A percentile compares a stretch with the other conserved stretches of the same genome.
These are phyloP conservation scores for Verbena officinalis DNA, from an alignment of 257 asterid species.

Conservation along the genomic window DNA sequence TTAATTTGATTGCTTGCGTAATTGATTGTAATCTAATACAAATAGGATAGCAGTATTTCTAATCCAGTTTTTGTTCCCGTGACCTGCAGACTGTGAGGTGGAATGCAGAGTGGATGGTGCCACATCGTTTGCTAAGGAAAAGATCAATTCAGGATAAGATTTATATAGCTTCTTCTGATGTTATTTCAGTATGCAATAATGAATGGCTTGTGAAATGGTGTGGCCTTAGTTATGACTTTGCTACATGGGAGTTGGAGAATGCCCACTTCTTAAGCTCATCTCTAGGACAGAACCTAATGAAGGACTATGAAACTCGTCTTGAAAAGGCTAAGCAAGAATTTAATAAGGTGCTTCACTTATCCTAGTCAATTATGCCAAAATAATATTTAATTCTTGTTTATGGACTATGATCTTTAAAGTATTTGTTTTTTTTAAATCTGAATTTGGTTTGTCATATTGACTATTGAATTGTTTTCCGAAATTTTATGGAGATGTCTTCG, in stretches of 20 bases:
- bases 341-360: slow-evolving; percentile 49
- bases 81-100: slow-evolving; percentile 49
- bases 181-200: slow-evolving; percentile 41
- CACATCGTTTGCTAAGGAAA: slow-evolving; percentile 63
- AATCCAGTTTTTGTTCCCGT: slow-evolving; percentile 13
- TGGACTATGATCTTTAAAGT: too few relatives aligned
- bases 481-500: too few relatives aligned
- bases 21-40: slow-evolving; percentile 9
- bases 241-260: slow-evolving; percentile 75
- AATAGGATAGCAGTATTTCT: slow-evolving; percentile 9
- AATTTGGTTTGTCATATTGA: too few relatives aligned
- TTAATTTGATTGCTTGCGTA: slow-evolving; percentile 6
- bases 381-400: slow-evolving; percentile 1
- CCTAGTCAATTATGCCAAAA: slow-evolving; percentile 15
- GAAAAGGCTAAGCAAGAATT: slow-evolving; percentile 41
- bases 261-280: slow-evolving; percentile 47
- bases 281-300: slow-evolving; percentile 49
- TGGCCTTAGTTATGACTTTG: slow-evolving; percentile 63
- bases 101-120: slow-evolving; percentile 67
- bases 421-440: too few relatives aligned
- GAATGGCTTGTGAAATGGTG: slow-evolving; percentile 87
- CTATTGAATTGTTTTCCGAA: too few relatives aligned
- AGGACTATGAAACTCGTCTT: slow-evolving; percentile 51
- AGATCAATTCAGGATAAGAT: slow-evolving; percentile 46
- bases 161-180: slow-evolving; percentile 37